Evolutionary conservation across 352 stramenopile species (phyloP).

Genomic region (Phytopythium oedochilum): DNA sequence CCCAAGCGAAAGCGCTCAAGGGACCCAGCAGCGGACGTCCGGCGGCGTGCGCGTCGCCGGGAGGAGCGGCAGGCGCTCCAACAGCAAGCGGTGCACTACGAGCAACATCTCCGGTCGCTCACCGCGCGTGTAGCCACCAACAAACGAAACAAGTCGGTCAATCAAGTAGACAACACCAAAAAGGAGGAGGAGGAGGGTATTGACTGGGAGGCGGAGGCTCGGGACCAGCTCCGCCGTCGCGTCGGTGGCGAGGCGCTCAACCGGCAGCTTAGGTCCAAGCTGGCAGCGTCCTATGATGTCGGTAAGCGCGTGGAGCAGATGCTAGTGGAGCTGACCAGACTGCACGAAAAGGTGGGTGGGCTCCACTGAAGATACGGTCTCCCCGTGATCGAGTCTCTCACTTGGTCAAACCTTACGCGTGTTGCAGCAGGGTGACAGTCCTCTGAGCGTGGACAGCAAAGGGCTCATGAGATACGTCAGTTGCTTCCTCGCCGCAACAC

Average conservation of each 20-base stretch:
- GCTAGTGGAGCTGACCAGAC: neutral
- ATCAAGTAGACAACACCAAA: no score
- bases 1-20: neutral
- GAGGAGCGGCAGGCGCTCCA: constrained; percentile 1
- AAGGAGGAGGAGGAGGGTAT: no score
- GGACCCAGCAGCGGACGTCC: neutral
- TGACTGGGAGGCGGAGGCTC: neutral
- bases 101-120: neutral
- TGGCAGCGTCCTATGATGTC: neutral
- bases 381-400: no score
- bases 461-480: neutral
- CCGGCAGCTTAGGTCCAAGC: neutral
- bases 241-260: neutral
- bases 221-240: neutral
- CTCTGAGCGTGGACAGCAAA: neutral
- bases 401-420: no score
- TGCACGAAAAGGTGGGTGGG: neutral
- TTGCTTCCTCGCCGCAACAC: neutral
- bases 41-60: neutral
- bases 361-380: no score
- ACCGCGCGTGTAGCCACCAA: no score
- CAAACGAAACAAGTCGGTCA: neutral
- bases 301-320: neutral
- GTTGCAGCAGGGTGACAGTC: no score
- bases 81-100: neutral